Base-by-base conservation (phyloP, 345 rosid genomes). In the Eucalyptus guilfoylei region DNA sequence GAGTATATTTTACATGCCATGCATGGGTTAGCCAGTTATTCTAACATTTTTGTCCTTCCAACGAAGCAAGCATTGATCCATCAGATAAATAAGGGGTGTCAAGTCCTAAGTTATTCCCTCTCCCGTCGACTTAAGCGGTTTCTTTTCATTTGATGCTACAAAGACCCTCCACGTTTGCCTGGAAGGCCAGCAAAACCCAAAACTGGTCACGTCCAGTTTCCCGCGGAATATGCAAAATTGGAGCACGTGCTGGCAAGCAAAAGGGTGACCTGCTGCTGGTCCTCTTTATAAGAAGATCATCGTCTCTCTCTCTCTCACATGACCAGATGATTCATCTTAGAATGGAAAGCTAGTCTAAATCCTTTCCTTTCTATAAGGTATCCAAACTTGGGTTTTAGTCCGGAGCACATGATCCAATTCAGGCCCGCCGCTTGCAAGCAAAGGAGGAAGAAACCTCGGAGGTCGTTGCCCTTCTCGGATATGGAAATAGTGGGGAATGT, bases 261-360 rank as follows among this genome's bases (percentile, higher is more conserved):
- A 95, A 91, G 99, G 99, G 76, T 96, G 96, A 97, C 90, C 92
- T 88, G 97, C 99, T 40, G 95, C 97, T 14, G 98, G 99, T 11
- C 0, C 90, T 34, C 93, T 97, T 89, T 96, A 95, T 92, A 94
- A 88, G 90, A 95, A 94, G 99, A 98, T 96, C 45, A 72, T 9
- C 62, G 6, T 32, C 50, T 9, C 30, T 83, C 50, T n/a, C n/a
- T 49, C 49, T 0, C 30, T 58, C 62, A 0, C 60, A 17, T 48
- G 86, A 83, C 47, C 49, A 83, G 72, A 28, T 24, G 55, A 72
- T 24, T 55, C 9, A 67, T 88, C 9, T 30, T 17, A 72, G 34
- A 88, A 49, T 50, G 60, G 47, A 88, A 89, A 45, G 67, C 49
- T 90, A 89, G 52, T 87, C 32, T 26, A 47, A 64, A 23, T 49